Percentiles rank a stretch among this genome's conserved stretches.
These are phyloP conservation scores for Triticum timopheevii DNA, from an alignment of 176 grass and related monocot species.

Conservation along the genomic window DNA sequence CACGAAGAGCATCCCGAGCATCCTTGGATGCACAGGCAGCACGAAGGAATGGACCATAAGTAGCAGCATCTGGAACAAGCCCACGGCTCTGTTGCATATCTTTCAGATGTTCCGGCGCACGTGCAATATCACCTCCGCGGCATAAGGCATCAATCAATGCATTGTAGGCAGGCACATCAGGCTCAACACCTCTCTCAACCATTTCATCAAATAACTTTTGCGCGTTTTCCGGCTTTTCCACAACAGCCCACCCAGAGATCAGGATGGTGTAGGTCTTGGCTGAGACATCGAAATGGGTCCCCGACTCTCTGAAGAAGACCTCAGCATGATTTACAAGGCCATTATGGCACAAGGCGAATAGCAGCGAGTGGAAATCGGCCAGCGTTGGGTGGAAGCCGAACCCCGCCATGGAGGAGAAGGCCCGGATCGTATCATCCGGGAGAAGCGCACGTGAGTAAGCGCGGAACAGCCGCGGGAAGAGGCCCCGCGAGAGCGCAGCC, in stretches of 20 bases:
- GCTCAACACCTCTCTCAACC: constrained; percentile 37
- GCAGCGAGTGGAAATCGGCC: constrained; percentile 60
- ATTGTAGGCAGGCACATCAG: constrained; percentile 54
- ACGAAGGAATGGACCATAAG: constrained; percentile 68
- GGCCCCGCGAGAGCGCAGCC: constrained; percentile 27
- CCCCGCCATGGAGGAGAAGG: constrained; percentile 57
- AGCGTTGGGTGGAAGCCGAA: constrained; percentile 50
- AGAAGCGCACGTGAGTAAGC: constrained; percentile 56
- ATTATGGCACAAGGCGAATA: constrained; percentile 69
- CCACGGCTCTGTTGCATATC: constrained; percentile 49
- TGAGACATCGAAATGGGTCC: constrained; percentile 33
- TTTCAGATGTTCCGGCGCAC: constrained; percentile 48
- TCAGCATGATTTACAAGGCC: constrained; percentile 58
- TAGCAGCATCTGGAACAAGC: constrained; percentile 58
- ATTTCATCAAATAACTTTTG: constrained; percentile 70
- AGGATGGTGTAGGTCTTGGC: constrained; percentile 78
- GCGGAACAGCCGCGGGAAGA: constrained; percentile 83
- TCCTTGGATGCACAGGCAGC: constrained; percentile 62
- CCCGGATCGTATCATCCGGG: constrained; percentile 54
- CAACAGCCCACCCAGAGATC: constrained; percentile 68
- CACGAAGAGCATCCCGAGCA: constrained; percentile 43
- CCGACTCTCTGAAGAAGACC: constrained; percentile 52
- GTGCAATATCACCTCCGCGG: constrained; percentile 40
- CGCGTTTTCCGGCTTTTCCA: constrained; percentile 34
- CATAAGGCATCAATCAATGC: constrained; percentile 67